Evolutionary conservation across 2,329 filamentous ascomycete species (phyloP).

Genomic region (Sarocladium kiliense): DNA sequence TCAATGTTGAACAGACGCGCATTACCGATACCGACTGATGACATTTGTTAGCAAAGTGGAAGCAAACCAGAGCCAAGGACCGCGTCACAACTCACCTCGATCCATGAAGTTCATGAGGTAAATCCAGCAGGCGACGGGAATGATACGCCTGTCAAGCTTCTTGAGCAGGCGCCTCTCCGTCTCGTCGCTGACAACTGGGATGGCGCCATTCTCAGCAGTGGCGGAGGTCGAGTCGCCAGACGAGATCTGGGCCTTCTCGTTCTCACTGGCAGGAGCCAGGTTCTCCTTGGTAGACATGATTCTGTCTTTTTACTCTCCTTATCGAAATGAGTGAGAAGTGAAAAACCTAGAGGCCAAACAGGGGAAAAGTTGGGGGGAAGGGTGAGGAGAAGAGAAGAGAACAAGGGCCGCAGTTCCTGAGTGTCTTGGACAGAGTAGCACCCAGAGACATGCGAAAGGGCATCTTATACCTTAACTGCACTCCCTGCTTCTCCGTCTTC

Average conservation of each 20-base stretch:
- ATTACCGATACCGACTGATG: conserved; percentile 46
- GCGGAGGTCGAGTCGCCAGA: conserved; percentile 1
- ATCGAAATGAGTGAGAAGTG: not conserved
- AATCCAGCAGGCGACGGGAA: conserved; percentile 26
- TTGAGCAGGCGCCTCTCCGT: conserved; percentile 17
- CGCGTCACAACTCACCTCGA: conserved; percentile 19
- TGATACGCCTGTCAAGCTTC: conserved; percentile 27
- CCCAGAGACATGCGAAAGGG: not conserved
- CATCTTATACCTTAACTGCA: conserved; percentile 1
- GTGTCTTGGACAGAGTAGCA: not conserved
- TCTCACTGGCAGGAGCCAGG: conserved; percentile 2
- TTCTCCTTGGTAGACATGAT: conserved; percentile 1
- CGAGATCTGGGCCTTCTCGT: conserved; percentile 1
- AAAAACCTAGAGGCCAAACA: not conserved
- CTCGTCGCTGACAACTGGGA: conserved; percentile 14
- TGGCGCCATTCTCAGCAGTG: not conserved
- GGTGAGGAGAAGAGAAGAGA: not conserved
- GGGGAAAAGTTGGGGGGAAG: not conserved
- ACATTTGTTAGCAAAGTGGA: not conserved
- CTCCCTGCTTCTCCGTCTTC: not conserved
- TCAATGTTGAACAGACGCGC: conserved; percentile 53
- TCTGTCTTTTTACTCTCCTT: no score
- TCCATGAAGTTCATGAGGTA: conserved; percentile 32
- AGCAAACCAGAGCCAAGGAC: not conserved
- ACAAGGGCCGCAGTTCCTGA: not conserved